Evolutionary conservation across 1,284 basidiomycete species (phyloP).

Genomic region (Baeospora myosura): DNA sequence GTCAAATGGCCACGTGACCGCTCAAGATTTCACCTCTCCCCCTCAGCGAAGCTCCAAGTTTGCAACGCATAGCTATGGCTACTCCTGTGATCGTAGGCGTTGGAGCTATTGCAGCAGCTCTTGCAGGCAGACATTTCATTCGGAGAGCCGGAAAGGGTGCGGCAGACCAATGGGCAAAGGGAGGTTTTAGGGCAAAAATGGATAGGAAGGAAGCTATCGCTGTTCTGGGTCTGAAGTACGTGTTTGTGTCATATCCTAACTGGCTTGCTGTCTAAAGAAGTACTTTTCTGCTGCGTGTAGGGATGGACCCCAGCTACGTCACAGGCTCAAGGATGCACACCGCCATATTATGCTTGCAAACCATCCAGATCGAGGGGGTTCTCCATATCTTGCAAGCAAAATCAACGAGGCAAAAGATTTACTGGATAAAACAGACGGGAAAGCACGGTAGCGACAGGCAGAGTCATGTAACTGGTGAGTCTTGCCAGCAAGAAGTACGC

Average conservation of each 20-base stretch:
- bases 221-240: constrained; percentile 88
- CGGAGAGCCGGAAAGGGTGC: constrained; percentile 51
- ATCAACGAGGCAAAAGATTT: constrained; percentile 91
- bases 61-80: constrained; percentile 41
- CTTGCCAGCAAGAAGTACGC: background rate
- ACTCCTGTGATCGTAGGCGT: constrained; percentile 75
- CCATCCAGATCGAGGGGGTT: constrained; percentile 93
- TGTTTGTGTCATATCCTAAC: constrained; percentile 8
- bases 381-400: constrained; percentile 96
- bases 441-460: background rate
- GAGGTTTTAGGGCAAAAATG: constrained; percentile 95
- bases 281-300: constrained; percentile 31
- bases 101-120: constrained; percentile 72
- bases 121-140: constrained; percentile 67
- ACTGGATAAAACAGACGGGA: constrained; percentile 47
- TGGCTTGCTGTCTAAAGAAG: constrained; percentile 2
- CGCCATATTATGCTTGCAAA: constrained; percentile 91
- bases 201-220: constrained; percentile 89
- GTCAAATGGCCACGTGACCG: background rate
- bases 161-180: constrained; percentile 84
- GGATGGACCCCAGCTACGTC: constrained; percentile 67
- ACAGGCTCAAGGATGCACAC: constrained; percentile 82
- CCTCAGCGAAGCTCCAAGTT: background rate
- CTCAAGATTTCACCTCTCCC: constrained; percentile 2
- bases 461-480: background rate